Evolutionary conservation across 2,329 filamentous ascomycete species (phyloP).

Genomic region (Venturia pyrina): DNA sequence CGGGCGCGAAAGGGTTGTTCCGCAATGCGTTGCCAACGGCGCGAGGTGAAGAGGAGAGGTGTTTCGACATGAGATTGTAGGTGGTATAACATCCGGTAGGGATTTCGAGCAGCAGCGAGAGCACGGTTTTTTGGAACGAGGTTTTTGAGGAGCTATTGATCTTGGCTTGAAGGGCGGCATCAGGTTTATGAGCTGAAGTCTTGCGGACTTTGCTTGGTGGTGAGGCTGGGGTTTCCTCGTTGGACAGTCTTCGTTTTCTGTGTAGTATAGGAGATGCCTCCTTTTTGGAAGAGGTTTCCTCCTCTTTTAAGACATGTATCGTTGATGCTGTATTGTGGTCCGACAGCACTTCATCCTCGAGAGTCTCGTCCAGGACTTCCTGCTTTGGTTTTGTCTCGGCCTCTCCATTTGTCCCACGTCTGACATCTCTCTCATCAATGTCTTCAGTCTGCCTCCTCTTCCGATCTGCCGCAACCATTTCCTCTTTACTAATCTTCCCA

Average conservation of each 20-base stretch:
- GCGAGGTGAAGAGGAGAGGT: constrained; percentile 21
- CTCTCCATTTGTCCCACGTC: background rate
- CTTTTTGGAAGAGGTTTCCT: background rate
- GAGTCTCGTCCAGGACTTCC: background rate
- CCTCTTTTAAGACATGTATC: background rate
- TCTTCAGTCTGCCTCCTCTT: constrained; percentile 2
- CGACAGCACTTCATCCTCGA: background rate
- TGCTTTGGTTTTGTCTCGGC: background rate
- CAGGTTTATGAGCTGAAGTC: constrained; percentile 14
- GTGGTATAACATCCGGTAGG: constrained; percentile 26
- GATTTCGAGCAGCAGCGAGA: constrained; percentile 25
- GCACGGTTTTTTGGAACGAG: constrained; percentile 33
- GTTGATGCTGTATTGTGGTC: background rate
- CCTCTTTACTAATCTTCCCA: constrained; percentile 3
- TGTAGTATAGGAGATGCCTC: background rate
- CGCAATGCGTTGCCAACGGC: constrained; percentile 32
- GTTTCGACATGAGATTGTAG: constrained; percentile 26
- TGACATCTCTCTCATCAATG: background rate
- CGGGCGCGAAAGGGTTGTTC: constrained; percentile 24
- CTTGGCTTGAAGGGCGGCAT: constrained; percentile 29
- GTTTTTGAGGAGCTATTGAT: constrained; percentile 36
- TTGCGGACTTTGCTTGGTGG: background rate
- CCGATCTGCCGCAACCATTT: constrained; percentile 9
- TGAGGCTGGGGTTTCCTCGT: background rate
- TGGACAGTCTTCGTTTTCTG: background rate